Evolutionary conservation across 768 basidiomycete genomes (phyloP).

Genomic region (Panellus pusillus): DNA sequence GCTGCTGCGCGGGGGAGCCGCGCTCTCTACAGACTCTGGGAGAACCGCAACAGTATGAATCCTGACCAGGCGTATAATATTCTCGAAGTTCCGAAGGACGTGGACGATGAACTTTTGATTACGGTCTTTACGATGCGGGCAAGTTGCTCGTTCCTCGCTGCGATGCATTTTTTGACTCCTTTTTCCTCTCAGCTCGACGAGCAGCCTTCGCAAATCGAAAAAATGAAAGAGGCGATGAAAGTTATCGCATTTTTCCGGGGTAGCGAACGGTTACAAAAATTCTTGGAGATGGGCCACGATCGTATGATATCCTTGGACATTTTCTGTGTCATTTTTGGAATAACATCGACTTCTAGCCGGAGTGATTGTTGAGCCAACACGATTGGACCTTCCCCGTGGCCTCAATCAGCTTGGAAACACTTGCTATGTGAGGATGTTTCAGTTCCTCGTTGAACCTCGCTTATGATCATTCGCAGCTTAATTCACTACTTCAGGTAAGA

Average conservation of each 20-base stretch:
- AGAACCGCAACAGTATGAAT: constrained; percentile 57
- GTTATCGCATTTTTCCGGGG: constrained; percentile 76
- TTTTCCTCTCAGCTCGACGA: constrained; percentile 60
- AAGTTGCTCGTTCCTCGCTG: constrained; percentile 22
- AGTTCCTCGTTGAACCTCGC: no score
- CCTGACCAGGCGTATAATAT: constrained; percentile 70
- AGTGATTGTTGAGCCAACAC: constrained; percentile 51
- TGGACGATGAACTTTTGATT: constrained; percentile 76
- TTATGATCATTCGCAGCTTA: constrained; percentile 36
- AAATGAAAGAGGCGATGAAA: constrained; percentile 69
- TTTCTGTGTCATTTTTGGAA: background rate
- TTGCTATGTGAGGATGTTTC: constrained; percentile 47
- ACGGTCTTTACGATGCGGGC: constrained; percentile 74
- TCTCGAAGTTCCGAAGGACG: constrained; percentile 67
- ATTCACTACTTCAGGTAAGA: constrained; percentile 70
- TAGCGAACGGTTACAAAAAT: constrained; percentile 68
- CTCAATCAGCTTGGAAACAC: constrained; percentile 89
- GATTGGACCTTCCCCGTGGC: constrained; percentile 76
- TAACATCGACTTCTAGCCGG: constrained; percentile 50
- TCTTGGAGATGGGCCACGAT: constrained; percentile 65
- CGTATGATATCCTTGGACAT: constrained; percentile 50
- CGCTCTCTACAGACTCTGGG: constrained; percentile 50
- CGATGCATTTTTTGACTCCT: constrained; percentile 2
- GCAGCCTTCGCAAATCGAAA: constrained; percentile 59
- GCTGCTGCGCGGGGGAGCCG: constrained; percentile 62